Percentiles rank a stretch among this genome's conserved stretches.
phyloP scores from a whole-genome alignment of 345 rosid species.

The Hibiscus mutabilis region DNA sequence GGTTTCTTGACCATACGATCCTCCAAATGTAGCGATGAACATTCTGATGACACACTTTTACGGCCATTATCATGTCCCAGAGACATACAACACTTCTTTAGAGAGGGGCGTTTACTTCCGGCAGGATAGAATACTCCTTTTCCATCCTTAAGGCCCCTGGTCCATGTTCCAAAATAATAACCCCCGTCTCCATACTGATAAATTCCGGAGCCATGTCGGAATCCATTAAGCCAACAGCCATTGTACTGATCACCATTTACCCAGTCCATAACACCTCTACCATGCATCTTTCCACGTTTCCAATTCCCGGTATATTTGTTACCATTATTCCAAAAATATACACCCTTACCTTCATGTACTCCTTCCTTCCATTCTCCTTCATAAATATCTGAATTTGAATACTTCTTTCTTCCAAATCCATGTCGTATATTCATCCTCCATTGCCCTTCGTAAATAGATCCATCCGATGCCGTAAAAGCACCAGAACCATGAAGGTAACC shows the following conservation, averaged over 20 bases:
- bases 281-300: conserved; percentile 75
- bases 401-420: conserved; percentile 76
- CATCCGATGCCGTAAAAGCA: conserved; percentile 46
- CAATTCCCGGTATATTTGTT: conserved; percentile 77
- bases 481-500: conserved; percentile 86
- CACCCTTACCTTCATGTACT: conserved; percentile 68
- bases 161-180: conserved; percentile 81
- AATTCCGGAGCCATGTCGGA: conserved; percentile 76
- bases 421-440: conserved; percentile 89
- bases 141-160: conserved; percentile 73
- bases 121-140: conserved; percentile 80
- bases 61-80: conserved; percentile 39
- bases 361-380: conserved; percentile 95
- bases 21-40: conserved; percentile 42
- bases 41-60: conserved; percentile 33
- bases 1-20: conserved; percentile 29
- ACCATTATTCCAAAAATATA: conserved; percentile 74
- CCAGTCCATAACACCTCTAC: conserved; percentile 93
- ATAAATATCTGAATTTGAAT: conserved; percentile 58
- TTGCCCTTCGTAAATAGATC: conserved; percentile 57
- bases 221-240: conserved; percentile 79
- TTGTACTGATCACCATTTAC: conserved; percentile 65
- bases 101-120: conserved; percentile 64
- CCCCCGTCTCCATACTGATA: conserved; percentile 77
- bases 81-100: conserved; percentile 46